Conservation (phyloP, 1,284 basidiomycete species). For the Sporisorium sorghi region DNA sequence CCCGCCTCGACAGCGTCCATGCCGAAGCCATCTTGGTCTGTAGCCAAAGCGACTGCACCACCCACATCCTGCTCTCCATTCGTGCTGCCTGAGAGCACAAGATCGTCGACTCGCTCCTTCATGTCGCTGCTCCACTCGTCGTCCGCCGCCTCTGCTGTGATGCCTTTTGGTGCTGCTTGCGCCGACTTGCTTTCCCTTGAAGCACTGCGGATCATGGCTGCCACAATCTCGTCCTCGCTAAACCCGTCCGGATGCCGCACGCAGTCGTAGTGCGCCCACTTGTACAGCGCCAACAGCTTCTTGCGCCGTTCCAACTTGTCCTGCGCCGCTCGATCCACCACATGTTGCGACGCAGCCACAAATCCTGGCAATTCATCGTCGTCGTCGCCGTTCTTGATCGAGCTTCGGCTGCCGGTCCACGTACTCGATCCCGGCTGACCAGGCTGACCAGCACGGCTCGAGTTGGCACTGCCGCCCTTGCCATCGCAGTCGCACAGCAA, state of each 20-base stretch:
- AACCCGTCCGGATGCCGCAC: slow-evolving; percentile 36
- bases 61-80: slow-evolving; percentile 10
- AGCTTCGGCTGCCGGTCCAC: slow-evolving; percentile 13
- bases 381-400: slow-evolving; percentile 27
- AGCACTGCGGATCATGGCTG: slow-evolving; percentile 18
- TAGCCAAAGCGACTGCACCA: neutral
- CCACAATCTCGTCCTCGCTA: slow-evolving; percentile 36
- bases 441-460: neutral
- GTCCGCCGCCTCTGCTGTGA: slow-evolving; percentile 23
- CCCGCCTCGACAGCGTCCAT: slow-evolving; percentile 37
- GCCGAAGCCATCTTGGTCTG: slow-evolving; percentile 11
- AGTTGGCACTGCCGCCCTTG: slow-evolving; percentile 37
- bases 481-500: slow-evolving; percentile 65
- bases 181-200: neutral
- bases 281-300: slow-evolving; percentile 82
- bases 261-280: slow-evolving; percentile 85
- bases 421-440: neutral
- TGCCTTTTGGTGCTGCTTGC: neutral
- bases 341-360: slow-evolving; percentile 55
- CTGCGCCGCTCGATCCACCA: slow-evolving; percentile 21
- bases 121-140: slow-evolving; percentile 37
- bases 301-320: slow-evolving; percentile 75
- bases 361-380: slow-evolving; percentile 46
- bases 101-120: slow-evolving; percentile 34
- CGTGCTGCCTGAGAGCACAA: slow-evolving; percentile 20